Conservation (phyloP, 257 asterid species). For the Salvia miltiorrhiza region DNA sequence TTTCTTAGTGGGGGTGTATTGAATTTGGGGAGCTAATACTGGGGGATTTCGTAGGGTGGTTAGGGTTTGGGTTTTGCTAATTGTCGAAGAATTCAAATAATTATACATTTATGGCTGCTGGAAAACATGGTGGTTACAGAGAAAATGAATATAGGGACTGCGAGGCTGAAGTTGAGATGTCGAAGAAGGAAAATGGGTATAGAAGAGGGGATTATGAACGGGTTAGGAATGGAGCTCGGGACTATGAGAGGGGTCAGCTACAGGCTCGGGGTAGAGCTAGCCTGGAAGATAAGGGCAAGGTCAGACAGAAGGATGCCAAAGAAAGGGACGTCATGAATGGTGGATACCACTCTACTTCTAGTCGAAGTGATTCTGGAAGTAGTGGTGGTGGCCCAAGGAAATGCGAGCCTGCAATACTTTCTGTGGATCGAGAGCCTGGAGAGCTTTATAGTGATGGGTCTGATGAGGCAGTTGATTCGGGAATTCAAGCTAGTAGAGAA, state of each 20-base stretch:
- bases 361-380: conserved; percentile 61
- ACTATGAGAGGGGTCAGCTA: conserved; percentile 31
- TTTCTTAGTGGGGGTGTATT: background rate
- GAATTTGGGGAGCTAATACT: conserved; percentile 5
- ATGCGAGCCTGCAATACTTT: conserved; percentile 21
- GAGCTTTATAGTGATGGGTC: conserved; percentile 90
- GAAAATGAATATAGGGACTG: conserved; percentile 60
- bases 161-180: conserved; percentile 48
- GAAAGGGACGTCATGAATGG: conserved; percentile 58
- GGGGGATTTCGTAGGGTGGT: conserved; percentile 10
- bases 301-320: conserved; percentile 52
- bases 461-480: conserved; percentile 57
- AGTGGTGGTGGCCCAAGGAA: conserved; percentile 41
- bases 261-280: conserved; percentile 27
- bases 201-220: conserved; percentile 41
- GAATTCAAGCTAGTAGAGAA: conserved; percentile 30
- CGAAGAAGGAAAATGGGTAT: conserved; percentile 41
- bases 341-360: conserved; percentile 38
- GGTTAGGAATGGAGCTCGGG: conserved; percentile 42
- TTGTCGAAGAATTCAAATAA: background rate
- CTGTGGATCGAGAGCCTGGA: conserved; percentile 74
- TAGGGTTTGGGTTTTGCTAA: conserved; percentile 19
- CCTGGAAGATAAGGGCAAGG: conserved; percentile 39
- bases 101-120: conserved; percentile 61
- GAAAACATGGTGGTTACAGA: conserved; percentile 65